Conservation (phyloP, 371 early-diverging fungal genomes). For the Gilbertella persicaria region DNA sequence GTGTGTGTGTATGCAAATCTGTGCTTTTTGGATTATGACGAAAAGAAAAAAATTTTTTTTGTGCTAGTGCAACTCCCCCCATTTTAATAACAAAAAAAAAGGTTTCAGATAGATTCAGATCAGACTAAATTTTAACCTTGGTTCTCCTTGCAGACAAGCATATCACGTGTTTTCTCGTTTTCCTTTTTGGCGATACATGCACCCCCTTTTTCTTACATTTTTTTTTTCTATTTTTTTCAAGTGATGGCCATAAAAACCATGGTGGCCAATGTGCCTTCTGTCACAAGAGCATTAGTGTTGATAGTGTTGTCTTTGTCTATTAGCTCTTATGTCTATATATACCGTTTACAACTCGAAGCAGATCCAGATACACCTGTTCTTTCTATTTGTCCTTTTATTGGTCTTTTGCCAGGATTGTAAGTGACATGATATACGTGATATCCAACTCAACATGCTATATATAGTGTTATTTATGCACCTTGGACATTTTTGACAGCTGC, state of each 20-base stretch:
- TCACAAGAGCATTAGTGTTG: constrained; percentile 44
- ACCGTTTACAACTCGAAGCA: constrained; percentile 23
- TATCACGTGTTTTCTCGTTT: background rate
- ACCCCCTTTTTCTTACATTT: background rate
- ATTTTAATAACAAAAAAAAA: background rate
- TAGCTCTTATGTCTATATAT: constrained; percentile 30
- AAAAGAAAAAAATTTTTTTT: background rate
- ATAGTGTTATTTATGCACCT: constrained; percentile 39
- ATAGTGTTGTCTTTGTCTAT: constrained; percentile 29
- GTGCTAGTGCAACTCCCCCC: background rate
- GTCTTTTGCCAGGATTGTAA: constrained; percentile 53
- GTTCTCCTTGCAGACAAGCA: too few relatives aligned
- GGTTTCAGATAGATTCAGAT: background rate
- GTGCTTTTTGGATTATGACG: background rate
- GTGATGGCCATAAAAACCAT: constrained; percentile 6
- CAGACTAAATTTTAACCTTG: background rate
- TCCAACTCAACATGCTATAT: background rate
- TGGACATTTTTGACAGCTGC: constrained; percentile 50
- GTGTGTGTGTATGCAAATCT: background rate
- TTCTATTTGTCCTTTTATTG: constrained; percentile 39
- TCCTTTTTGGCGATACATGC: background rate
- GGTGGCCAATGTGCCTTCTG: constrained; percentile 41
- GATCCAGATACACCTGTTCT: constrained; percentile 22
- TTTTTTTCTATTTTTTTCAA: background rate
- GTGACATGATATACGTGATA: background rate